Conservation (phyloP, 1,139 yeast species). For the Candida tetrigidarum region DNA sequence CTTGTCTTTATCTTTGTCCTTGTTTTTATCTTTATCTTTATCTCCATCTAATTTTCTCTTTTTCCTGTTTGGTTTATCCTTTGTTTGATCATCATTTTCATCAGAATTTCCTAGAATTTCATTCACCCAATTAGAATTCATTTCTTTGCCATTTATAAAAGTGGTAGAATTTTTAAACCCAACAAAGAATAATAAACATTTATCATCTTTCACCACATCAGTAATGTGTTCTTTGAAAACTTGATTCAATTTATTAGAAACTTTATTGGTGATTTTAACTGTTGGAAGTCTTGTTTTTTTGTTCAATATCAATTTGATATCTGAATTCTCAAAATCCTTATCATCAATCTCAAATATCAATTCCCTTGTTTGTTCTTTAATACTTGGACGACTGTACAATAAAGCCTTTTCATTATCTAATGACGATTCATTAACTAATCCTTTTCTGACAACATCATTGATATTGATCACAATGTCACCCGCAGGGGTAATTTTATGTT, state of each 20-base stretch:
- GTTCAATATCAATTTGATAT: constrained; percentile 36
- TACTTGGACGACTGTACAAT: constrained; percentile 62
- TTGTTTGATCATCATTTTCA: neutral
- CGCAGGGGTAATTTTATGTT: constrained; percentile 43
- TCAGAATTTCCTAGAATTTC: constrained; percentile 27
- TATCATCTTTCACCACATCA: constrained; percentile 27
- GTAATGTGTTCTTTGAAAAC: constrained; percentile 29
- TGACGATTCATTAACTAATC: constrained; percentile 35
- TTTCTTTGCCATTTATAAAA: constrained; percentile 39
- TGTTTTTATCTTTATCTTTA: constrained; percentile 20
- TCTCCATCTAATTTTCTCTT: constrained; percentile 7
- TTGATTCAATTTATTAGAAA: constrained; percentile 28
- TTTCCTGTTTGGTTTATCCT: constrained; percentile 3
- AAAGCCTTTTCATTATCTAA: constrained; percentile 26
- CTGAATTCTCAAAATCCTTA: constrained; percentile 22
- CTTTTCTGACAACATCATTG: constrained; percentile 49
- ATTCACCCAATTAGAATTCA: constrained; percentile 39
- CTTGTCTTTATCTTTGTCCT: constrained; percentile 15
- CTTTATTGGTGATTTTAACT: constrained; percentile 29
- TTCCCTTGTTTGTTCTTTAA: constrained; percentile 47
- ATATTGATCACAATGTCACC: constrained; percentile 65
- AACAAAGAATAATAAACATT: constrained; percentile 26
- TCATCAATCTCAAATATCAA: constrained; percentile 59
- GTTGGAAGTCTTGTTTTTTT: constrained; percentile 29
- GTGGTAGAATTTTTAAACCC: constrained; percentile 33